These are phyloP conservation scores for Isatis tinctoria DNA, from an alignment of 345 rosid species.

Conservation along the genomic window DNA sequence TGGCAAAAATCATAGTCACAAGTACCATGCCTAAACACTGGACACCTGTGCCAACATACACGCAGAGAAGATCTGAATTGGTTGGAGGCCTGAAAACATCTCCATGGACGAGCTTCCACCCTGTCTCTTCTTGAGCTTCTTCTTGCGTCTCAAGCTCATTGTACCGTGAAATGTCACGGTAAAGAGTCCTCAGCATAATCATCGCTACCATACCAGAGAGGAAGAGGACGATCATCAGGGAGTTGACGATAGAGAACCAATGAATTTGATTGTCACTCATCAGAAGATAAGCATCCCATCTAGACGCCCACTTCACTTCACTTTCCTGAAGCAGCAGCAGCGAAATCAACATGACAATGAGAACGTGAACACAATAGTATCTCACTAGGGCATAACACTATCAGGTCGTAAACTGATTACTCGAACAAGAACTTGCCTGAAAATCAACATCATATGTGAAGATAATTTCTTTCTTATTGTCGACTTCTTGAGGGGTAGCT, in stretches of 20 bases:
- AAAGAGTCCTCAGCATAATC: conserved; percentile 76
- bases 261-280: conserved; percentile 81
- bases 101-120: conserved; percentile 80
- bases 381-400: background rate
- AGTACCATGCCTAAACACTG: conserved; percentile 75
- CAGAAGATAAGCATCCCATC: conserved; percentile 86
- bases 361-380: background rate
- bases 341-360: conserved; percentile 9
- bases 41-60: conserved; percentile 72
- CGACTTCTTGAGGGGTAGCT: conserved; percentile 87
- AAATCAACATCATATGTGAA: conserved; percentile 91
- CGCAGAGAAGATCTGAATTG: conserved; percentile 61
- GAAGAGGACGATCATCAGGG: conserved; percentile 78
- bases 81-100: conserved; percentile 79
- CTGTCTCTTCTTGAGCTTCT: conserved; percentile 89
- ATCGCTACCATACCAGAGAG: conserved; percentile 85
- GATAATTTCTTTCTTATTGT: conserved; percentile 65
- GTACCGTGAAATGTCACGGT: conserved; percentile 79
- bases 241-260: conserved; percentile 81
- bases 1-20: conserved; percentile 71
- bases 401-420: background rate
- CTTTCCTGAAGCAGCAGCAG: conserved; percentile 47
- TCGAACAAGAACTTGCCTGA: conserved; percentile 45
- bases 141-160: conserved; percentile 81
- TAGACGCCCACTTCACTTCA: conserved; percentile 83